Evolutionary conservation across 352 stramenopile species (phyloP).

Genomic region (Globisporangium radiosum): DNA sequence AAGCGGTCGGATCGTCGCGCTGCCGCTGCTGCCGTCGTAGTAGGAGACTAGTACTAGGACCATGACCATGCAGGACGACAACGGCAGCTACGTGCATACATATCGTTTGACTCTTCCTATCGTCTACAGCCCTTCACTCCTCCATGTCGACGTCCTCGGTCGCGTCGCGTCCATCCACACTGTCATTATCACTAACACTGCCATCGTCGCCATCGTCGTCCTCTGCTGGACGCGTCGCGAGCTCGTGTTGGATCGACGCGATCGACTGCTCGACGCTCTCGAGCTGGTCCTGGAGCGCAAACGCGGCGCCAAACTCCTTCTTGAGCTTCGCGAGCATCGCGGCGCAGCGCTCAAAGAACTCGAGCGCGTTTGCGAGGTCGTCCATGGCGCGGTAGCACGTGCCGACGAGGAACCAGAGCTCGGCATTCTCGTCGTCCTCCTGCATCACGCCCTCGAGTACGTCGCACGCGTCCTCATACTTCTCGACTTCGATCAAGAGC

Average conservation of each 20-base stretch:
- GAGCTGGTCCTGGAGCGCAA: slow-evolving; percentile 73
- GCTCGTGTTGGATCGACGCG: slow-evolving; percentile 37
- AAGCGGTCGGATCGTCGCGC: slow-evolving; percentile 39
- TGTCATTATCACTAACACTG: slow-evolving; percentile 27
- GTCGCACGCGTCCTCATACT: slow-evolving; percentile 74
- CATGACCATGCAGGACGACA: not conserved
- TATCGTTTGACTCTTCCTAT: slow-evolving; percentile 18
- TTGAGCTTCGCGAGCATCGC: slow-evolving; percentile 78
- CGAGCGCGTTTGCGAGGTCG: slow-evolving; percentile 67
- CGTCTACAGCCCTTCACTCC: slow-evolving; percentile 30
- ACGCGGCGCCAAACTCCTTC: slow-evolving; percentile 60
- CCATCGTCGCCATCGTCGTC: slow-evolving; percentile 51
- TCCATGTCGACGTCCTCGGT: slow-evolving; percentile 81
- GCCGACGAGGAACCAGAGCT: slow-evolving; percentile 86
- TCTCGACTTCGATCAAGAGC: slow-evolving; percentile 82
- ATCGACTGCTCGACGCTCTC: slow-evolving; percentile 70
- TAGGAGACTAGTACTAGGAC: not conserved
- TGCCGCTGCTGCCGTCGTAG: slow-evolving; percentile 29
- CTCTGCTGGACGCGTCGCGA: slow-evolving; percentile 47
- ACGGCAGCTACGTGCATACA: slow-evolving; percentile 18
- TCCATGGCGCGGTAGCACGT: slow-evolving; percentile 86
- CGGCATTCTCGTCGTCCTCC: slow-evolving; percentile 86
- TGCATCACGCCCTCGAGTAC: slow-evolving; percentile 85
- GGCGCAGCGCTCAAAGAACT: slow-evolving; percentile 83
- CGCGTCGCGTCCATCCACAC: slow-evolving; percentile 24